A percentile compares a stretch with the other conserved stretches of the same genome.
Conservation (phyloP, 129 eudicot genomes). For the Pittosporum tobira region DNA sequence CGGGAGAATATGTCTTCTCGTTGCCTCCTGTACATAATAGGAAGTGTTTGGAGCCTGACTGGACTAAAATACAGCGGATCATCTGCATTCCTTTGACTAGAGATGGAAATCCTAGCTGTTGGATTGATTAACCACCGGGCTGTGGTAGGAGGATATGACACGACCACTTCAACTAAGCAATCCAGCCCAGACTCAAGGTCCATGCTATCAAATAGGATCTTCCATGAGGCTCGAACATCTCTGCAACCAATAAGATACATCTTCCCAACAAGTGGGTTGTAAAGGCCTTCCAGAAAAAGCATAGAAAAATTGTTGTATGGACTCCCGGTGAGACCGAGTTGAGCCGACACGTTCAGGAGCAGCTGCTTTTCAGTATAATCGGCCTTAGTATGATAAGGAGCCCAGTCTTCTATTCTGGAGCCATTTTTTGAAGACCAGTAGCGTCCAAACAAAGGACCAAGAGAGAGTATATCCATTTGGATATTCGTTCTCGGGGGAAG, state of each 20-base stretch:
- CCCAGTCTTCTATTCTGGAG: slow-evolving; percentile 27
- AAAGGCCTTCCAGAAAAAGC: slow-evolving; percentile 72
- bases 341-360: slow-evolving; percentile 75
- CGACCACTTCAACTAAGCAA: slow-evolving; percentile 65
- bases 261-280: slow-evolving; percentile 63
- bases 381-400: slow-evolving; percentile 31
- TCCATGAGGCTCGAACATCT: slow-evolving; percentile 76
- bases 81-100: slow-evolving; percentile 59
- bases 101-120: slow-evolving; percentile 57
- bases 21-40: slow-evolving; percentile 77
- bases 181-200: slow-evolving; percentile 84
- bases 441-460: slow-evolving; percentile 75
- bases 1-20: slow-evolving; percentile 77
- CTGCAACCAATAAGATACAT: slow-evolving; percentile 86
- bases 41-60: slow-evolving; percentile 57
- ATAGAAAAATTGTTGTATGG: slow-evolving; percentile 38
- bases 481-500: slow-evolving; percentile 35
- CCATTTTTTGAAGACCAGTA: slow-evolving; percentile 39
- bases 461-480: slow-evolving; percentile 63
- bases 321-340: slow-evolving; percentile 42
- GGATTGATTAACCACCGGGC: slow-evolving; percentile 88
- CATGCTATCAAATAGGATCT: slow-evolving; percentile 50
- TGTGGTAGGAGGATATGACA: slow-evolving; percentile 75
- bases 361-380: slow-evolving; percentile 60
- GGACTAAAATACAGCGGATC: slow-evolving; percentile 68